Conservation (phyloP, 2,329 filamentous ascomycete species). For the Penicillium sp. region DNA sequence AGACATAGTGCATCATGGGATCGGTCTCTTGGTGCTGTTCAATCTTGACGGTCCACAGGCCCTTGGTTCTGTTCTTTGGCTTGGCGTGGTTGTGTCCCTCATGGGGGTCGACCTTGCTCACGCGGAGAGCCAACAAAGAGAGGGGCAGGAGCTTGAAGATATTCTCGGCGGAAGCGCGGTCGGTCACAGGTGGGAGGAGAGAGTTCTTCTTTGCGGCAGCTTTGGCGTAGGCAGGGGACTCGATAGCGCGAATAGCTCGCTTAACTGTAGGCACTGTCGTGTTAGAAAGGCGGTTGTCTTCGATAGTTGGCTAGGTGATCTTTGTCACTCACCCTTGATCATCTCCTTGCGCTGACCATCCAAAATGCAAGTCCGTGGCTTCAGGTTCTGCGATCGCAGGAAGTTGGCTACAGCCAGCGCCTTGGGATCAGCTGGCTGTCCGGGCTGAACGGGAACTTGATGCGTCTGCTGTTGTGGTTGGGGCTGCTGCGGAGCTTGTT, state of each 20-base stretch:
- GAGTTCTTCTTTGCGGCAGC: conserved; percentile 82
- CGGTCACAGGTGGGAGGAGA: conserved; percentile 81
- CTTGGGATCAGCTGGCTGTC: conserved; percentile 77
- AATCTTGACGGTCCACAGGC: conserved; percentile 92
- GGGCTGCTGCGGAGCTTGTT: conserved; percentile 37
- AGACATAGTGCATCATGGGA: conserved; percentile 80
- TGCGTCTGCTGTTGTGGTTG: conserved; percentile 44
- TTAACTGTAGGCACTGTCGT: conserved; percentile 66
- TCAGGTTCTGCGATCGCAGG: conserved; percentile 79
- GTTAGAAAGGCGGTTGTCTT: conserved; percentile 6
- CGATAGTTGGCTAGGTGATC: background rate
- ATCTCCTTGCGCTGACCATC: conserved; percentile 97
- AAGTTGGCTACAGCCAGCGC: conserved; percentile 89
- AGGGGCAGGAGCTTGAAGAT: conserved; percentile 93
- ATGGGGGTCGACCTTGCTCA: conserved; percentile 78
- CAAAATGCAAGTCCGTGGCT: conserved; percentile 86
- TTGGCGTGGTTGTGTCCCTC: conserved; percentile 71
- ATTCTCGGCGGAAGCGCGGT: conserved; percentile 87
- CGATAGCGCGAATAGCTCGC: conserved; percentile 85
- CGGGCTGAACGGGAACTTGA: conserved; percentile 53
- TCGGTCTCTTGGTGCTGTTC: conserved; percentile 86
- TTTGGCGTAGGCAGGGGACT: conserved; percentile 88
- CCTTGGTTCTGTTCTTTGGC: conserved; percentile 83
- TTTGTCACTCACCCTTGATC: conserved; percentile 73
- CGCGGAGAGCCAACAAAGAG: conserved; percentile 89